Evolutionary conservation across 2,329 filamentous ascomycete species (phyloP), one percentile per base, ranked within the genome.

Genomic region (Macrophomina phaseolina): DNA sequence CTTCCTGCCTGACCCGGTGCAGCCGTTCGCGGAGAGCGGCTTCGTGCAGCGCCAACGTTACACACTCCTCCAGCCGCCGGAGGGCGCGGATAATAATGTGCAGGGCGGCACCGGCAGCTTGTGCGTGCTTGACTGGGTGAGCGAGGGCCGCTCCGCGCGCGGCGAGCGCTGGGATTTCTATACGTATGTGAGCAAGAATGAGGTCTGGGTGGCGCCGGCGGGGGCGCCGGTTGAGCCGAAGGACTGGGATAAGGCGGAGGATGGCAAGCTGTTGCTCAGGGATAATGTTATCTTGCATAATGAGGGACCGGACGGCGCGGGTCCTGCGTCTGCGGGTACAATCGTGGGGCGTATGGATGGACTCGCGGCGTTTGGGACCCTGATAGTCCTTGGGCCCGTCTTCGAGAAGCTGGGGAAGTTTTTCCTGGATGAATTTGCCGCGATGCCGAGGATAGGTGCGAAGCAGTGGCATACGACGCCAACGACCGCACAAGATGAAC

Each of bases 111-210:
- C 42, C 3, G 65, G 68, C 70, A 80, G 90, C 48, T 80, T 98
- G 14, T 96, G 93, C 75, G 85, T 97, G 2, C 82, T 97, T 53
- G 95, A 99, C 78, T 99, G 95, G 95, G 93, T 98, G 6, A 96
- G 90, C 2, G 91, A 94, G 74, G 95, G 95, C 7, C 88, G 95
- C 18, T 87, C 85, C 4, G 94, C 95, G 4, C 87, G 91, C 55
- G 94, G 93, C 30, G 95, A 99, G 80, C 86, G 92, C 69, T 99
- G 95, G 95, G 90, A 89, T 71, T 89, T 97, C 68, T 82, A 85
- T 66, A 86, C 85, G 69, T 98, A 95, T 88, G 87, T 84, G 67
- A 93, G 93, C 9, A 86, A 91, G 70, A 98, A 97, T 75, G 95
- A 99, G 80, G 85, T 98, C n/a, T 94, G 91, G 89, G 72, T 78